Percentiles rank a stretch among this genome's conserved stretches.
Conservation (phyloP, 306 rosid species). For the Casuarina glauca region DNA sequence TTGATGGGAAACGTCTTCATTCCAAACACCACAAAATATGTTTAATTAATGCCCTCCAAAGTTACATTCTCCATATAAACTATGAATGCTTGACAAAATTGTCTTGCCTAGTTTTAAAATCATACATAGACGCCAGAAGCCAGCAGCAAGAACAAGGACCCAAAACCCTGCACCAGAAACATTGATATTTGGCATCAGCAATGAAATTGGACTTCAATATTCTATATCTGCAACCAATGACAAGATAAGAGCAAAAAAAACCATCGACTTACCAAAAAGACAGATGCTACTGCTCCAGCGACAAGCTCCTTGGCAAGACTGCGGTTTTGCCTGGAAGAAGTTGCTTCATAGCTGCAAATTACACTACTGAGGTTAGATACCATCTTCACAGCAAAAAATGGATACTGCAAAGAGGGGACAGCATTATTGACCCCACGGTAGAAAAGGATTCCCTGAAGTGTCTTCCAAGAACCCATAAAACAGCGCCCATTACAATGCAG, state of each 20-base stretch:
- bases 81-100: constrained; percentile 44
- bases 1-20: not conserved
- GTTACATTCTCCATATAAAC: constrained; percentile 32
- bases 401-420: not conserved
- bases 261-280: constrained; percentile 62
- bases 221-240: constrained; percentile 8
- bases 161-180: constrained; percentile 67
- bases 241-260: not conserved
- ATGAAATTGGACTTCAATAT: not conserved
- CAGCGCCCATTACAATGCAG: not conserved
- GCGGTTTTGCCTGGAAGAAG: constrained; percentile 81
- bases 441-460: too few relatives aligned
- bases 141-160: constrained; percentile 88
- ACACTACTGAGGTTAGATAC: constrained; percentile 10
- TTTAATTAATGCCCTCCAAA: constrained; percentile 26
- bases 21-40: constrained; percentile 8
- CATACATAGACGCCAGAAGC: constrained; percentile 91
- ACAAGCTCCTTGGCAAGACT: constrained; percentile 74
- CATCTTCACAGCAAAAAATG: not conserved
- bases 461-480: not conserved
- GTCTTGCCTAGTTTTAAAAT: constrained; percentile 20
- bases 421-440: not conserved
- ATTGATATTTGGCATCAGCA: constrained; percentile 1
- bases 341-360: constrained; percentile 78
- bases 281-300: constrained; percentile 82